Base-by-base conservation (phyloP, 148 eudicot genomes). In the Hydrangea macrophylla region DNA sequence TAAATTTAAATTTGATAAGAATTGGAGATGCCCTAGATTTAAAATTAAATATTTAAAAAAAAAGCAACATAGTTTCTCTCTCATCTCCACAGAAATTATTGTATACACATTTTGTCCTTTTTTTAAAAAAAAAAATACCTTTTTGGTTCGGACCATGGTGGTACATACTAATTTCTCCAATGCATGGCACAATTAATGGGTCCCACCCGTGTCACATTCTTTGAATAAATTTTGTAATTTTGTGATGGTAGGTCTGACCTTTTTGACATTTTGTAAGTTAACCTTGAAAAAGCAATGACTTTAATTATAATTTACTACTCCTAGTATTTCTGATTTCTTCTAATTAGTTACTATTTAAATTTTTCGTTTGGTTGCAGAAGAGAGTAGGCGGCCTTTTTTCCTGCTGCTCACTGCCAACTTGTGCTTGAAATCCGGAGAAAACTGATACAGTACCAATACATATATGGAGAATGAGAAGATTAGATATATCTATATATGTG, bases 361-460 rank as follows among this genome's bases (percentile, higher is more conserved):
- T 1, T 31, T 44, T 65, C 6, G 23, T 30, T 26, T 3, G 3
- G 32, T 35, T 66, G 58, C 84, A 80, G 84, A 80, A 73, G 53
- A 70, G 53, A 40, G 62, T 56, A 55, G 39, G 76, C 50, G 60
- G 84, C 9, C 30, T 77, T 54, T 70, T 81, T 12, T 69, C 84
- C 32, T 70, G 84, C 65, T 81, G 84, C 69, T 48, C 74, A 76
- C 61, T 60, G 64, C 80, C 76, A 28, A 58, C 71, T 18, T 73
- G 80, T 67, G 74, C 69, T 2, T 56, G 54, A n/a, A 74, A 58
- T 33, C 39, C 7, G 27, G 53, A 2, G 1, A 60, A 26, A 40
- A n/a, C 40, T 40, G 27, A 56, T 26, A 5, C n/a, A n/a, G 31
- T 30, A 17, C 35, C 5, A 7, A 7, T 56, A 11, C 18, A 56